Conservation (phyloP, 2,329 filamentous ascomycete genomes). For the Fusarium continuum region DNA sequence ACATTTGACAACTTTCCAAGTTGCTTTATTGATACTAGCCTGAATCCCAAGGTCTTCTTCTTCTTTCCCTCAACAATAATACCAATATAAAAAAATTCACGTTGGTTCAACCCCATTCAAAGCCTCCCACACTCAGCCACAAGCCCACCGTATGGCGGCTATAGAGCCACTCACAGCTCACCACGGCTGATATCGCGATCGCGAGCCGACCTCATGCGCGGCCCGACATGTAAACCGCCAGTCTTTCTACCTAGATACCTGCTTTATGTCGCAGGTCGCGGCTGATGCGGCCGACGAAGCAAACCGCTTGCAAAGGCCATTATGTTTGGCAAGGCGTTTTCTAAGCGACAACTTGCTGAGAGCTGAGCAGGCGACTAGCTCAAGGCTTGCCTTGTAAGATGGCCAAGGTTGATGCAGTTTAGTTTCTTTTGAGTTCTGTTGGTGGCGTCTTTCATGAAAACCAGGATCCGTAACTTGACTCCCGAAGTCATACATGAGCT, state of each 20-base stretch:
- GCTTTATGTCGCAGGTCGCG: conserved; percentile 9
- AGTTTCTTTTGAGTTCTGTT: not conserved
- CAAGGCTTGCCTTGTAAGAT: not conserved
- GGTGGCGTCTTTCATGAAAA: conserved; percentile 6
- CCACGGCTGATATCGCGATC: conserved; percentile 21
- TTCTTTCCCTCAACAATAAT: not conserved
- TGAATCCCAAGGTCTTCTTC: not conserved
- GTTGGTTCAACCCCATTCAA: conserved; percentile 36
- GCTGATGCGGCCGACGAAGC: conserved; percentile 19
- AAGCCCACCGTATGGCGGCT: conserved; percentile 33
- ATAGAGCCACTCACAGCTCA: conserved; percentile 34
- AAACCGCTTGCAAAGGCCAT: conserved; percentile 9
- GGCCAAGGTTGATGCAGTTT: not conserved
- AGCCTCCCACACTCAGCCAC: conserved; percentile 39
- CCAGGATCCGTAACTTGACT: conserved; percentile 12
- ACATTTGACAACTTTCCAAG: too few relatives aligned
- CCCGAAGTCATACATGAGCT: not conserved
- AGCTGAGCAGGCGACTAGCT: not conserved
- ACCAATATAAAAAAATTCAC: not conserved
- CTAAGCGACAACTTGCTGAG: conserved; percentile 4
- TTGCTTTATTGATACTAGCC: not conserved
- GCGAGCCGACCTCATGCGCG: conserved; percentile 25
- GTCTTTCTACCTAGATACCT: conserved; percentile 15
- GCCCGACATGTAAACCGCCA: conserved; percentile 6
- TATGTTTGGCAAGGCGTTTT: conserved; percentile 38